Conservation (phyloP, 768 basidiomycete genomes). For the Auricularia auricula-judae region DNA sequence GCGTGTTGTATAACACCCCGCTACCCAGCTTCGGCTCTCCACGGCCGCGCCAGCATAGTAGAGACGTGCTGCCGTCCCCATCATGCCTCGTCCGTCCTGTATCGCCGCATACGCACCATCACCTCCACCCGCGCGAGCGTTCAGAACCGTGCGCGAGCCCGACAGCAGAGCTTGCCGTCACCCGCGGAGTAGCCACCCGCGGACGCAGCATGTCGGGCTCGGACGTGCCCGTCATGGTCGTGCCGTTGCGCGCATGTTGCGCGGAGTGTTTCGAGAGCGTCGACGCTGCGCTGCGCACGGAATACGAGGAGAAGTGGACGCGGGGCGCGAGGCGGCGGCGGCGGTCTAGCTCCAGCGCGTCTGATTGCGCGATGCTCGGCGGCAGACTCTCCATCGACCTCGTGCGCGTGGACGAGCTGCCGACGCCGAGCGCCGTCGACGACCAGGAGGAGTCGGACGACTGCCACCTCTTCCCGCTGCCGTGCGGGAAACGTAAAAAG, state of each 20-base stretch:
- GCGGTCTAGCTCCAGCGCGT: background rate
- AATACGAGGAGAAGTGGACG: constrained; percentile 55
- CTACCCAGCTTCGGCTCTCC: constrained; percentile 12
- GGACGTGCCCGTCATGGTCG: constrained; percentile 27
- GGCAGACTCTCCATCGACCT: background rate
- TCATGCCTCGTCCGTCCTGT: constrained; percentile 2
- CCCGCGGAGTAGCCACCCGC: background rate
- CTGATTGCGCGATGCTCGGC: background rate
- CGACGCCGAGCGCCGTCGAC: background rate
- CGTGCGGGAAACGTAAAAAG: background rate
- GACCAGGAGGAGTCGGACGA: constrained; percentile 1
- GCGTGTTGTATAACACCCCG: constrained; percentile 5
- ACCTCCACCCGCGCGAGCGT: constrained; percentile 11
- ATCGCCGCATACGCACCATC: constrained; percentile 11
- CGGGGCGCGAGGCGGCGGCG: constrained; percentile 47
- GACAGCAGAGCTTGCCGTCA: constrained; percentile 18
- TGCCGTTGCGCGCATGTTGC: constrained; percentile 63
- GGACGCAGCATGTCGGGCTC: constrained; percentile 6
- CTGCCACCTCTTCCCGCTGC: background rate
- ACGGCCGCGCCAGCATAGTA: constrained; percentile 14
- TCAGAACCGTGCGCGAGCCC: constrained; percentile 15
- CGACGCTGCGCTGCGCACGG: constrained; percentile 41
- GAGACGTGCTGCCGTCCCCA: constrained; percentile 22
- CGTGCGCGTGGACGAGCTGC: background rate
- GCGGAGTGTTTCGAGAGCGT: constrained; percentile 46